Percentiles rank a stretch among this genome's conserved stretches.
phyloP scores from a whole-genome alignment of 1,284 basidiomycete species.

The Sporisorium exsertum region DNA sequence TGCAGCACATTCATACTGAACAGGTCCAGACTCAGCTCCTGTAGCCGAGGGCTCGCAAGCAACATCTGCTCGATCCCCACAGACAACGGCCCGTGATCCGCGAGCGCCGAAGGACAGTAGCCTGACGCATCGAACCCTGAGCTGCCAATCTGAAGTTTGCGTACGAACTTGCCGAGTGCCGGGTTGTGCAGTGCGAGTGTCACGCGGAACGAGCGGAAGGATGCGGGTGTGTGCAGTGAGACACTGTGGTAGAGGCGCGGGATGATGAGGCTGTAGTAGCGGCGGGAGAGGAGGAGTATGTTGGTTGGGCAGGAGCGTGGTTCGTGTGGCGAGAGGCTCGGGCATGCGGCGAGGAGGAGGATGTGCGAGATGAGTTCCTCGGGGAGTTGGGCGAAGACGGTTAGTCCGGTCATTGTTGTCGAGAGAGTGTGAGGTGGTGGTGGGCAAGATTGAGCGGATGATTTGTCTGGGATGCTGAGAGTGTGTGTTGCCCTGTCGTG shows the following conservation, averaged over 20 bases:
- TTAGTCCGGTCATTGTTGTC: conserved; percentile 1
- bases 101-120: conserved; percentile 52
- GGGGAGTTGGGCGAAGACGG: conserved; percentile 31
- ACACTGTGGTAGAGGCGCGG: conserved; percentile 52
- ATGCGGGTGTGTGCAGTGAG: conserved; percentile 32
- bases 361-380: conserved; percentile 49
- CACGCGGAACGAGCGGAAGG: conserved; percentile 46
- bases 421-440: not conserved
- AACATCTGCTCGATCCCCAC: conserved; percentile 60
- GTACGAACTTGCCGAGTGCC: conserved; percentile 35
- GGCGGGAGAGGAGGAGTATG: conserved; percentile 48
- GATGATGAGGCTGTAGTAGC: conserved; percentile 41
- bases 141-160: conserved; percentile 40
- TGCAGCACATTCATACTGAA: conserved; percentile 53
- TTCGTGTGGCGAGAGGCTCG: conserved; percentile 36
- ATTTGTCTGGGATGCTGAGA: not conserved
- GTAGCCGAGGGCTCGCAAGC: conserved; percentile 39
- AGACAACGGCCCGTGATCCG: conserved; percentile 41
- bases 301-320: conserved; percentile 38
- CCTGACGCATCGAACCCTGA: conserved; percentile 52
- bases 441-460: not conserved
- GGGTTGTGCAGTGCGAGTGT: conserved; percentile 58
- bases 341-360: conserved; percentile 45
- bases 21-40: conserved; percentile 57
- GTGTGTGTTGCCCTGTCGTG: not conserved